Evolutionary conservation across 148 eudicot genomes (phyloP).

Genomic region (Vaccinium corymbosum): DNA sequence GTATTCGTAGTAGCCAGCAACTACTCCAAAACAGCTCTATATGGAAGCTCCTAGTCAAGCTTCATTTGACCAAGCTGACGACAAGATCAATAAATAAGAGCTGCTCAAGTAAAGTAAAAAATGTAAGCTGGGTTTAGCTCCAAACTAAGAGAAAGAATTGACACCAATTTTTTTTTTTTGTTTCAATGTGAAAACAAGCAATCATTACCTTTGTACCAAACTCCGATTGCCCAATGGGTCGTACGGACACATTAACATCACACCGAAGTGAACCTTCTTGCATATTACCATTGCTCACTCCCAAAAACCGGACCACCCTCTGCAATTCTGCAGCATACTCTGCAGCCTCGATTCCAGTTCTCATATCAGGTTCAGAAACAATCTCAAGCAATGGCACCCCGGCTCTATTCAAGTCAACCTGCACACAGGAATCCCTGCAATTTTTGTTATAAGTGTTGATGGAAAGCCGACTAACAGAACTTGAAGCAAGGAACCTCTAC

Average conservation of each 20-base stretch:
- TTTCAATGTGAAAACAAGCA: background rate
- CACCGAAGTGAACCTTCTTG: slow-evolving; percentile 98
- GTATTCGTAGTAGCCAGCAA: background rate
- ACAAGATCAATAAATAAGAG: slow-evolving; percentile 5
- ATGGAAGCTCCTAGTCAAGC: background rate
- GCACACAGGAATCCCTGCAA: slow-evolving; percentile 16
- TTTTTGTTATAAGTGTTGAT: background rate
- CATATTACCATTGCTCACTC: slow-evolving; percentile 96
- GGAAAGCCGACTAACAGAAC: background rate
- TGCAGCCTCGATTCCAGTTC: slow-evolving; percentile 96
- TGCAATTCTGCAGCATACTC: slow-evolving; percentile 96
- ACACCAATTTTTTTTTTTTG: background rate
- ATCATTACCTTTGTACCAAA: slow-evolving; percentile 87
- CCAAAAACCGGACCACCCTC: slow-evolving; percentile 88
- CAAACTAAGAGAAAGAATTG: background rate
- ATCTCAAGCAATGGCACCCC: slow-evolving; percentile 98
- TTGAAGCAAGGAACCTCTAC: background rate
- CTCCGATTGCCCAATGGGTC: slow-evolving; percentile 76
- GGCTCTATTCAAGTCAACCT: slow-evolving; percentile 98
- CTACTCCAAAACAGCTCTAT: background rate
- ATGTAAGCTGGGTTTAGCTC: background rate
- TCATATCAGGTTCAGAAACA: slow-evolving; percentile 98
- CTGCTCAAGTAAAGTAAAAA: background rate
- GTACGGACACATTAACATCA: slow-evolving; percentile 86
- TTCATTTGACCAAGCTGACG: background rate